Evolutionary conservation across 257 asterid genomes (phyloP).

Genomic region (Schizonepeta tenuifolia): DNA sequence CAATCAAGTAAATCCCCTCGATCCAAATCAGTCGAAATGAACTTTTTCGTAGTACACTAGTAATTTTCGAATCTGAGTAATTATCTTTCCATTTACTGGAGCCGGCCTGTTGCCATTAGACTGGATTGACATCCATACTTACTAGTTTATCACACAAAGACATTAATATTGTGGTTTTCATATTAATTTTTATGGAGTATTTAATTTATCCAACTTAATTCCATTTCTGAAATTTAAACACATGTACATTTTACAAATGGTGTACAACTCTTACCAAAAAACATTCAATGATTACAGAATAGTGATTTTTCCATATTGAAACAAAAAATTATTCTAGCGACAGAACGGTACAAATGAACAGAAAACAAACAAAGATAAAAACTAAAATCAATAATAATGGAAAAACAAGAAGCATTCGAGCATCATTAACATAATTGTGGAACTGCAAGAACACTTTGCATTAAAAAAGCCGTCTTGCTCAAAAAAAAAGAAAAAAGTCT

Average conservation of each 20-base stretch:
- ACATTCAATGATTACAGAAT: conserved; percentile 1
- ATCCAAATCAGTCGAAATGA: no score
- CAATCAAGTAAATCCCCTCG: no score
- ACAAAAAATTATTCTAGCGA: neutral
- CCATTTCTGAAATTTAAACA: neutral
- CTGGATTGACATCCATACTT: no score
- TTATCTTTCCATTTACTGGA: no score
- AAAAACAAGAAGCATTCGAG: conserved; percentile 31
- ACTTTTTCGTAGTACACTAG: no score
- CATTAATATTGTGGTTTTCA: no score
- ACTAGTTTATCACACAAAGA: no score
- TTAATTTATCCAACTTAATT: neutral
- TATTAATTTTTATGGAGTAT: no score
- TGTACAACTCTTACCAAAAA: neutral
- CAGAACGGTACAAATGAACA: conserved; percentile 15
- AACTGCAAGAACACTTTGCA: conserved; percentile 13
- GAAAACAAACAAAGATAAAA: neutral
- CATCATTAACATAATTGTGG: conserved; percentile 33
- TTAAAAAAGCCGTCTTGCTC: conserved; percentile 46
- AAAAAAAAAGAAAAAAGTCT: no score
- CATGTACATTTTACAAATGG: neutral
- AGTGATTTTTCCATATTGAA: neutral
- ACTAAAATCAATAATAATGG: conserved; percentile 4
- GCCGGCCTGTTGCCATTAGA: no score
- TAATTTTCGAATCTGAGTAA: no score